Conservation (phyloP, 2,329 filamentous ascomycete genomes). For the Sclerotinia subarctica region DNA sequence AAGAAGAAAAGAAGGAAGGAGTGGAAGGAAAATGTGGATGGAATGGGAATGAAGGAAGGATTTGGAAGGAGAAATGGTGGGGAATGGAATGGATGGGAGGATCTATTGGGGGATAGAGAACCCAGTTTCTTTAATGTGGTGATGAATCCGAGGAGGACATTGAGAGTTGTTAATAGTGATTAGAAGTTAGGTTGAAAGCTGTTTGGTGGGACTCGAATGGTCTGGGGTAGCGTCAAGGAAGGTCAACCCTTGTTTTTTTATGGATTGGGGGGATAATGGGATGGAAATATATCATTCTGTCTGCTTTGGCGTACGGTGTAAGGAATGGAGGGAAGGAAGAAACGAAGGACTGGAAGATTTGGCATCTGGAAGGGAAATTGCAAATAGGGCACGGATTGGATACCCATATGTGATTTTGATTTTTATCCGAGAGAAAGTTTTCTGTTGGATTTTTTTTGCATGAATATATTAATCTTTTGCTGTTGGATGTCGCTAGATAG, state of each 20-base stretch:
- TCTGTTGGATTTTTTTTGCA: background rate
- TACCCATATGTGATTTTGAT: background rate
- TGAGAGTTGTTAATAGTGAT: conserved; percentile 62
- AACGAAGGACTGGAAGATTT: background rate
- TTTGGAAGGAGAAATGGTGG: conserved; percentile 21
- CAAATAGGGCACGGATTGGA: background rate
- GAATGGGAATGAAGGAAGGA: too few species aligned
- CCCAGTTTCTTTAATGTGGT: conserved; percentile 70
- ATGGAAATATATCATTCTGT: background rate
- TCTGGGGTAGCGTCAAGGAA: background rate
- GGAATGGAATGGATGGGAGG: conserved; percentile 44
- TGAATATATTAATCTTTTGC: background rate
- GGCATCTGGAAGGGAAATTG: background rate
- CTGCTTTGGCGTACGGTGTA: background rate
- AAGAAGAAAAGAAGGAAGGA: too few species aligned
- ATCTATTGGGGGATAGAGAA: conserved; percentile 60
- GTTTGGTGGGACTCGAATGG: too few species aligned
- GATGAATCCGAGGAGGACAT: conserved; percentile 63
- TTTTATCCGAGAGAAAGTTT: background rate
- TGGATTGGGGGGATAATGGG: background rate
- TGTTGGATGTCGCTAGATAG: too few species aligned
- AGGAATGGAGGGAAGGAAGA: too few species aligned
- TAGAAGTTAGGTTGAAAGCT: conserved; percentile 1
- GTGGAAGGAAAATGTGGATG: too few species aligned
- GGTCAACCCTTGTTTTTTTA: background rate